These are phyloP conservation scores for Talaromyces pinophilus DNA, from an alignment of 2,329 filamentous ascomycete genomes.

Conservation along the genomic window DNA sequence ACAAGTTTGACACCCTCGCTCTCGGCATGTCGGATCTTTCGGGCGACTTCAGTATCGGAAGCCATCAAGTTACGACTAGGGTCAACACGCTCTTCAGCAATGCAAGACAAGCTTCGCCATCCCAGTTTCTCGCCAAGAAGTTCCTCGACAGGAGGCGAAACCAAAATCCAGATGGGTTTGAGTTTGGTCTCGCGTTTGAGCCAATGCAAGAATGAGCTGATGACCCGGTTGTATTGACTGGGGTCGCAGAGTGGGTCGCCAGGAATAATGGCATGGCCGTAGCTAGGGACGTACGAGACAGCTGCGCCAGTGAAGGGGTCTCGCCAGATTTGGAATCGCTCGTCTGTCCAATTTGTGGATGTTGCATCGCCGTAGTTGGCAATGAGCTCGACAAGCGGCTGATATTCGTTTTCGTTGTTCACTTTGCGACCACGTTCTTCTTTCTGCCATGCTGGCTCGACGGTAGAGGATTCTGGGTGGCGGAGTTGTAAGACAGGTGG, in stretches of 20 bases:
- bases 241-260: conserved; percentile 84
- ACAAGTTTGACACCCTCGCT: conserved; percentile 80
- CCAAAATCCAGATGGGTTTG: conserved; percentile 86
- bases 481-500: conserved; percentile 66
- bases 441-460: conserved; percentile 64
- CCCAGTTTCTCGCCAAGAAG: conserved; percentile 76
- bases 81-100: conserved; percentile 84
- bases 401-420: conserved; percentile 57
- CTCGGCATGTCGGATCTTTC: conserved; percentile 79
- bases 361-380: conserved; percentile 94
- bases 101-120: conserved; percentile 86
- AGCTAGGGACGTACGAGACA: conserved; percentile 76
- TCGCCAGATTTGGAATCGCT: conserved; percentile 84
- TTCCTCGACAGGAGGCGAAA: conserved; percentile 75
- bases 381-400: conserved; percentile 81
- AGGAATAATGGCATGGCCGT: conserved; percentile 78
- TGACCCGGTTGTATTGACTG: conserved; percentile 72
- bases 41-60: conserved; percentile 66
- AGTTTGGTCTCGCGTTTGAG: conserved; percentile 69
- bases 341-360: conserved; percentile 91
- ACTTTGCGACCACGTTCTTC: conserved; percentile 38
- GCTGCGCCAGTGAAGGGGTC: conserved; percentile 77
- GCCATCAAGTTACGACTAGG: conserved; percentile 66
- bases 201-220: conserved; percentile 72
- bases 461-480: conserved; percentile 84